Evolutionary conservation across 768 basidiomycete genomes (phyloP), one percentile per base, ranked within the genome.

Genomic region (Hydnomerulius pinastri): DNA sequence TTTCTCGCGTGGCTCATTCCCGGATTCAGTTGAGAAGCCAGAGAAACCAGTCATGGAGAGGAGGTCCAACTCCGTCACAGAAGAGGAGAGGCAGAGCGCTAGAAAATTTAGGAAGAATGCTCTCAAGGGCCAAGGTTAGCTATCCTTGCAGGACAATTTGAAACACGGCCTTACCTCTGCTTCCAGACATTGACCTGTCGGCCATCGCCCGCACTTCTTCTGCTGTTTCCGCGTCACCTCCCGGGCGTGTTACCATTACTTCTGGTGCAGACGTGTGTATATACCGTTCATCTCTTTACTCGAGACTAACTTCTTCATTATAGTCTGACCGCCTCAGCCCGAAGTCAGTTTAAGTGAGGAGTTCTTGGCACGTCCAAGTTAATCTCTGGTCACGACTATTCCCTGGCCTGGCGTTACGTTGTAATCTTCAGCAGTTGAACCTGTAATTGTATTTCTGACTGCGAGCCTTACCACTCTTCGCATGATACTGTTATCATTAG

Each of bases 181-280:
- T 38, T 33, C 3, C 46, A 65, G 65, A 58, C 42, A 70, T 82
- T 36, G 88, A 93, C 69, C 79, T 95, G 51, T 77, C 80, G 28
- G 76, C 85, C 47, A 94, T 95, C 60, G 92, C 92, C 12, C 83
- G 90, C 59, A 90, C 90, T 48, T 92, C 90, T 8, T 78, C 77
- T 52, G 92, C 85, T 11, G 80, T 83, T 24, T 82, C 80, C 54
- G 71, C 68, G 52, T 86, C 80, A 55, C 85, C 75, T 32, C 67
- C 71, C 47, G 11, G 39, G 17, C 55, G 37, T 13, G 6, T 57
- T 35, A 23, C 17, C 28, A 28, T 51, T 46, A 39, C 52, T 41
- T 24, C 23, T 54, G 25, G 53, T 66, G 59, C 66, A 46, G 40
- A 61, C 35, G 65, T 62, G 29, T 35, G 52, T 45, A 18, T 15